Evolutionary conservation across 441 rosid genomes (phyloP).

Genomic region (Syzygium malaccense): DNA sequence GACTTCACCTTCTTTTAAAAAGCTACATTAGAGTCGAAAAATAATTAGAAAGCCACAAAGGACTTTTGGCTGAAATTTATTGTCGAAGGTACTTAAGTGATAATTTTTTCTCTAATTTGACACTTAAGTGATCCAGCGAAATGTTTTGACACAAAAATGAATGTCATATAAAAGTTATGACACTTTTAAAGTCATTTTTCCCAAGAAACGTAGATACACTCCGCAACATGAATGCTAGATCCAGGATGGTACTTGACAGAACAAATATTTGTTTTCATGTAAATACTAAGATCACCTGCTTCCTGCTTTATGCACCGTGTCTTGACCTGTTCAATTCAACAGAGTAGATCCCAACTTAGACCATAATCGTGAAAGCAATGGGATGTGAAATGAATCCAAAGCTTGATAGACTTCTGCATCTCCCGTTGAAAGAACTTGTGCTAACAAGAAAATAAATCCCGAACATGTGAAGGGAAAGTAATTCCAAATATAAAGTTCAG

Average conservation of each 20-base stretch:
- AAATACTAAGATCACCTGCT: neutral
- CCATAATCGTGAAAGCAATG: neutral
- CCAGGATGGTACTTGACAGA: neutral
- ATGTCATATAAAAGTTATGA: too few species aligned
- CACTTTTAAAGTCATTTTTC: too few species aligned
- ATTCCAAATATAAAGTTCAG: neutral
- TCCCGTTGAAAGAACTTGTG: neutral
- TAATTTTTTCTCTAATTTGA: too few species aligned
- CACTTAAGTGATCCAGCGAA: too few species aligned
- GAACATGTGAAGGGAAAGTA: neutral
- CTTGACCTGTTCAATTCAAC: neutral
- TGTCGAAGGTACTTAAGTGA: too few species aligned
- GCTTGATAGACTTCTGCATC: neutral
- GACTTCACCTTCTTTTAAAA: too few species aligned
- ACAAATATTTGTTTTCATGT: neutral
- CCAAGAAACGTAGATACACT: slow-evolving; percentile 7
- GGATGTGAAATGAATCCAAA: neutral
- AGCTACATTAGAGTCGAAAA: too few species aligned
- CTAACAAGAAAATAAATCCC: neutral
- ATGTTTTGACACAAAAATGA: too few species aligned
- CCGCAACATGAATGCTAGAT: neutral
- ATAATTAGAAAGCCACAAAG: too few species aligned
- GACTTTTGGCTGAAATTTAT: too few species aligned
- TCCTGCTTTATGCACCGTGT: neutral
- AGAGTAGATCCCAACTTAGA: neutral